Percentiles rank a stretch among this genome's conserved stretches.
phyloP scores from a whole-genome alignment of 371 early-diverging fungal species.

The Circinella umbellata region DNA sequence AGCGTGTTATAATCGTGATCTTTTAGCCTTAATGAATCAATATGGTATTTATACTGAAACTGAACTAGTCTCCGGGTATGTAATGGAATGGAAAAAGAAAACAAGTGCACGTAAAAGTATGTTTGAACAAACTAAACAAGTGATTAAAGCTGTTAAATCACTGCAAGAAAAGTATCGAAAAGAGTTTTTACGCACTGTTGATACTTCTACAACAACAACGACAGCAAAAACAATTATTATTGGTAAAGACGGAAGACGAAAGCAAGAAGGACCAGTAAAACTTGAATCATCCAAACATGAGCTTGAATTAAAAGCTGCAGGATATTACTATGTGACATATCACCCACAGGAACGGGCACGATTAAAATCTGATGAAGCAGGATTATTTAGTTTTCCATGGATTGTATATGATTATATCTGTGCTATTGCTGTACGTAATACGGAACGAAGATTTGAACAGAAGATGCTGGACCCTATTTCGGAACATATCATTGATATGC shows the following conservation, averaged over 20 bases:
- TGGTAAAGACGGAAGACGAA: background rate
- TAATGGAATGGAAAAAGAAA: slow-evolving; percentile 50
- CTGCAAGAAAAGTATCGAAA: slow-evolving; percentile 49
- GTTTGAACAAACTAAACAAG: slow-evolving; percentile 51
- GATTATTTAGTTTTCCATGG: slow-evolving; percentile 70
- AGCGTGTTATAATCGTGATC: slow-evolving; percentile 53
- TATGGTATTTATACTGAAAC: slow-evolving; percentile 64
- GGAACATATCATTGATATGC: background rate
- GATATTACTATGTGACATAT: slow-evolving; percentile 77
- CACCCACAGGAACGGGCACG: slow-evolving; percentile 36
- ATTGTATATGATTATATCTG: slow-evolving; percentile 57
- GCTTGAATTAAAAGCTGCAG: slow-evolving; percentile 59
- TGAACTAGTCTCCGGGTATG: slow-evolving; percentile 49
- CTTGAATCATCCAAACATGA: background rate
- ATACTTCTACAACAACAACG: too few relatives aligned
- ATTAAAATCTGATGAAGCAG: slow-evolving; percentile 26
- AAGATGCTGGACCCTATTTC: background rate
- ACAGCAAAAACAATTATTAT: too few relatives aligned
- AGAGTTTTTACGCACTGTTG: slow-evolving; percentile 36
- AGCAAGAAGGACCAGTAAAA: slow-evolving; percentile 16
- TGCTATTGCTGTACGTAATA: slow-evolving; percentile 31
- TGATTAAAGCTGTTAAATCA: slow-evolving; percentile 32
- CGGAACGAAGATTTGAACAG: background rate
- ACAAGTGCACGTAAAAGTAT: slow-evolving; percentile 40
- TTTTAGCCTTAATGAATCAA: slow-evolving; percentile 67